Evolutionary conservation across 2,329 filamentous ascomycete genomes (phyloP).

Genomic region (Aspergillus persii): DNA sequence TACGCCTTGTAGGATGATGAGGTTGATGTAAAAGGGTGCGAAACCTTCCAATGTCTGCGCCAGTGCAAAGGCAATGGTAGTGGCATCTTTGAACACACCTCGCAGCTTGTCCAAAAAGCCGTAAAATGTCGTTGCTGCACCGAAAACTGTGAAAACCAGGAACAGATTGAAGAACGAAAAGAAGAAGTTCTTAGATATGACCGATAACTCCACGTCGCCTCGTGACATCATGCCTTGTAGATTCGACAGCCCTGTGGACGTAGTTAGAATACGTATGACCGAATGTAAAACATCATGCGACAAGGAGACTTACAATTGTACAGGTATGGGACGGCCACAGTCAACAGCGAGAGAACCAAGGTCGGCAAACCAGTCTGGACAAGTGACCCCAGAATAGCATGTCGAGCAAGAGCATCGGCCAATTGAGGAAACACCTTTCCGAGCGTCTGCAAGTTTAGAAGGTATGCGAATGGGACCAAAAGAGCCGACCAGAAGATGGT

Average conservation of each 20-base stretch:
- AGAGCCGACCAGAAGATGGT: conserved; percentile 87
- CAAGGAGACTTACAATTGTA: conserved; percentile 70
- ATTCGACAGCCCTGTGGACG: conserved; percentile 65
- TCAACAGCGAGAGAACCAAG: conserved; percentile 78
- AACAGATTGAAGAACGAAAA: conserved; percentile 99
- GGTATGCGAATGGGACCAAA: conserved; percentile 72
- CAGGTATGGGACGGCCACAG: conserved; percentile 84
- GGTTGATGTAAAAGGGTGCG: conserved; percentile 84
- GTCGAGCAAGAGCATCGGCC: conserved; percentile 63
- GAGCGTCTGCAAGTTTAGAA: conserved; percentile 80
- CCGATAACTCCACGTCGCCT: conserved; percentile 87
- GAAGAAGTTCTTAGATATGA: conserved; percentile 98
- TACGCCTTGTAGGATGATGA: conserved; percentile 90
- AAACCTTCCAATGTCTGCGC: conserved; percentile 72
- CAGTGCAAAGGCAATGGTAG: conserved; percentile 70
- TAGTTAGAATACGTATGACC: conserved; percentile 10
- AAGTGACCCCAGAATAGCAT: conserved; percentile 70
- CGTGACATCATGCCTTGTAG: conserved; percentile 93
- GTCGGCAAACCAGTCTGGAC: conserved; percentile 88
- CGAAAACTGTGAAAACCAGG: conserved; percentile 85
- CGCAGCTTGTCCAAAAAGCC: conserved; percentile 62
- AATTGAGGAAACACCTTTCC: conserved; percentile 68
- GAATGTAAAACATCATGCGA: neutral
- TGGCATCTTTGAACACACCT: conserved; percentile 74
- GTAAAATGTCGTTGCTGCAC: conserved; percentile 73